A percentile compares a stretch with the other conserved stretches of the same genome.
Evolutionary conservation across 2,329 filamentous ascomycete species (phyloP).

Genomic region (Fusarium pseudonygamai): DNA sequence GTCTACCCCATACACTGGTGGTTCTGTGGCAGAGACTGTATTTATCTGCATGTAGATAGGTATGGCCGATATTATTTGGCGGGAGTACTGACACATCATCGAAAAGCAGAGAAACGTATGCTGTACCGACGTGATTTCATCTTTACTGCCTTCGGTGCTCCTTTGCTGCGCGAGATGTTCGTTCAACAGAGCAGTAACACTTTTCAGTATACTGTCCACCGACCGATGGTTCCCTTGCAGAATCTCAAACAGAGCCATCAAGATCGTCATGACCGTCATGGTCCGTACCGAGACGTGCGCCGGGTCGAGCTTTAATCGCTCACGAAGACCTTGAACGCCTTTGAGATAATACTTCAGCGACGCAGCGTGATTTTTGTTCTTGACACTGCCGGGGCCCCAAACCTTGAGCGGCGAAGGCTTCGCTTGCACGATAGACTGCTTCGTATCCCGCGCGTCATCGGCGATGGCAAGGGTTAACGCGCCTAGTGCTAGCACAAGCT

Average conservation of each 20-base stretch:
- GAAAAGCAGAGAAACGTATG: background rate
- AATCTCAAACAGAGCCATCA: background rate
- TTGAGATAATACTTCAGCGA: background rate
- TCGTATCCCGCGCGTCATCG: background rate
- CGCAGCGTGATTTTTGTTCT: background rate
- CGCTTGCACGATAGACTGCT: background rate
- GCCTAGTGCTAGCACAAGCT: background rate
- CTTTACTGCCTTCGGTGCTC: background rate
- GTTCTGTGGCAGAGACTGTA: background rate
- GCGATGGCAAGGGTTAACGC: background rate
- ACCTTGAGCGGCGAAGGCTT: background rate
- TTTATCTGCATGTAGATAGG: background rate
- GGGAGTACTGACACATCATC: background rate
- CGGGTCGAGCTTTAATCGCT: background rate
- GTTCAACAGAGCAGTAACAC: background rate
- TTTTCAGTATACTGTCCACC: background rate
- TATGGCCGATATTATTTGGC: fast-evolving
- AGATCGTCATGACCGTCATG: background rate
- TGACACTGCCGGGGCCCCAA: background rate
- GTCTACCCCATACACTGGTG: background rate
- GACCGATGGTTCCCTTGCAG: background rate
- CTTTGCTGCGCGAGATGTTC: background rate
- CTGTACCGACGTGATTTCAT: background rate
- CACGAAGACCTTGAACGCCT: background rate
- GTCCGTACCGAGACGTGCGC: background rate